These are phyloP conservation scores for Podaxis pistillaris DNA, from an alignment of 768 basidiomycete species.

Conservation along the genomic window DNA sequence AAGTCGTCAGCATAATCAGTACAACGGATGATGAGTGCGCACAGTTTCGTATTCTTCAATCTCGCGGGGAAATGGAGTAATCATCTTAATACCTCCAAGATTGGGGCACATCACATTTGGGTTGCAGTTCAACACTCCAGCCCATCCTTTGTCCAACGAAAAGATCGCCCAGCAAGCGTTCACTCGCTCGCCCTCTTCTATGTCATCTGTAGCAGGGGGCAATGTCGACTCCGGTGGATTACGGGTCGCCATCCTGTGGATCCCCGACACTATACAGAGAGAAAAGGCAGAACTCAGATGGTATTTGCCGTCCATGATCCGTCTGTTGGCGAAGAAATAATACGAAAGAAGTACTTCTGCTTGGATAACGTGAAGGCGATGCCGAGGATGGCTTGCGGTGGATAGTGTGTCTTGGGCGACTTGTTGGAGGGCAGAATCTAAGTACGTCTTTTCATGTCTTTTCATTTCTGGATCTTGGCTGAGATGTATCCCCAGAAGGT, in stretches of 20 bases:
- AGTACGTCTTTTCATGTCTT: slow-evolving; percentile 31
- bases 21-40: background rate
- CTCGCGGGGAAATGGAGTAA: slow-evolving; percentile 40
- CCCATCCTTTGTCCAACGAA: slow-evolving; percentile 37
- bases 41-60: slow-evolving; percentile 35
- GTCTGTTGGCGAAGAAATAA: slow-evolving; percentile 52
- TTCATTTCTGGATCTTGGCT: slow-evolving; percentile 27
- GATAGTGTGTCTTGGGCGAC: slow-evolving; percentile 31
- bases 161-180: slow-evolving; percentile 36
- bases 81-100: slow-evolving; percentile 20
- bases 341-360: slow-evolving; percentile 53
- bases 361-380: slow-evolving; percentile 49
- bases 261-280: slow-evolving; percentile 30
- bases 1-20: background rate
- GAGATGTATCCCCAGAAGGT: slow-evolving; percentile 37
- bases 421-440: slow-evolving; percentile 41
- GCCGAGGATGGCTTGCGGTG: slow-evolving; percentile 37
- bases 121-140: slow-evolving; percentile 39
- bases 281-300: slow-evolving; percentile 39
- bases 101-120: slow-evolving; percentile 25
- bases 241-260: slow-evolving; percentile 33
- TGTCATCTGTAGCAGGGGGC: slow-evolving; percentile 23
- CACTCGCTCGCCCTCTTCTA: slow-evolving; percentile 38
- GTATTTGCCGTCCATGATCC: slow-evolving; percentile 44
- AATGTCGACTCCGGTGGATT: slow-evolving; percentile 30